A percentile compares a stretch with the other conserved stretches of the same genome.
Conservation (phyloP, 345 rosid genomes). For the Lagerstroemia speciosa region DNA sequence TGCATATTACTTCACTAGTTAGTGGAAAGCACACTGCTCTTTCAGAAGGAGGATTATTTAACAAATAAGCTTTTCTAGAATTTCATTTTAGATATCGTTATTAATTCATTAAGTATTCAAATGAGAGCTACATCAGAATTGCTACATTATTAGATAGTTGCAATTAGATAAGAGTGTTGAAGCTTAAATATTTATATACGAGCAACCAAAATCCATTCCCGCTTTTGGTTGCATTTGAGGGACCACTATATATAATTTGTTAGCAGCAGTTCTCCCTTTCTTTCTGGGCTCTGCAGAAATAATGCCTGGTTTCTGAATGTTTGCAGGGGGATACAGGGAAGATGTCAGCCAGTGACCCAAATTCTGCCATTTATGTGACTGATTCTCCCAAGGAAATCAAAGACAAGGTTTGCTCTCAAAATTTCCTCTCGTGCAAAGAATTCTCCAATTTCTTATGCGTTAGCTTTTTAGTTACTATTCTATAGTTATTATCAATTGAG, state of each 20-base stretch:
- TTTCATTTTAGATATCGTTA: background rate
- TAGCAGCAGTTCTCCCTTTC: background rate
- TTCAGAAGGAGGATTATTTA: background rate
- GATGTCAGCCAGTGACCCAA: constrained; percentile 98
- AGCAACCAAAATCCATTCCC: background rate
- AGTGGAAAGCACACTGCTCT: background rate
- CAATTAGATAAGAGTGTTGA: background rate
- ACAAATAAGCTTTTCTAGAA: background rate
- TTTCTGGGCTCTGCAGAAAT: background rate
- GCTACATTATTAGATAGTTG: background rate
- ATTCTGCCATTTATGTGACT: constrained; percentile 89
- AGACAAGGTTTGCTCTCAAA: constrained; percentile 53
- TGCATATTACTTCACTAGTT: background rate
- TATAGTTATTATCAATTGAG: background rate
- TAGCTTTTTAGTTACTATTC: background rate
- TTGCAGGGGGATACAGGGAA: constrained; percentile 88
- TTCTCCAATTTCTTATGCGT: background rate
- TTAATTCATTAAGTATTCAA: background rate
- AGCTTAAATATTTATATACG: background rate
- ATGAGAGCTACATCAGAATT: background rate
- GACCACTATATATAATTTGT: background rate
- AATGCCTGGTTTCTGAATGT: constrained; percentile 4
- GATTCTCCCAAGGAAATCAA: constrained; percentile 72
- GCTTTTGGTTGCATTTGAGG: background rate
- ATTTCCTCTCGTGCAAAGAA: background rate